Base-by-base conservation (phyloP, 2,329 filamentous ascomycete genomes). In the Ceratocystis colombiana region DNA sequence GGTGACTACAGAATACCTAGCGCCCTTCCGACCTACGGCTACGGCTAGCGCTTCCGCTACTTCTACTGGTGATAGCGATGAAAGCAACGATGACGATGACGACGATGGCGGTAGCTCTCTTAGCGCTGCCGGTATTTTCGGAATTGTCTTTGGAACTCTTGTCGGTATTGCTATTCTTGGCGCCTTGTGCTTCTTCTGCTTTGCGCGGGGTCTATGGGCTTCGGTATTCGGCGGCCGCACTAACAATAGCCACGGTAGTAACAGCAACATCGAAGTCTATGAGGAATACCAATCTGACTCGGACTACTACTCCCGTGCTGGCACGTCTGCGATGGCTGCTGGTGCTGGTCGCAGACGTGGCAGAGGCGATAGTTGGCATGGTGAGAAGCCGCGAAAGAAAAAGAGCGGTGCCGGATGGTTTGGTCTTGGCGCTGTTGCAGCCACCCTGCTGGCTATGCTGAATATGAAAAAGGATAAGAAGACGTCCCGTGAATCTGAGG, bases 81-180 rank as follows among this genome's bases (percentile, higher is more conserved):
- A 75, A 71, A 80, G 77, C 71, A 77, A 75, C 30, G 74, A 73
- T 6, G 74, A 74, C 57, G 76, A 75, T 71, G 77, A 72, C 12
- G 64, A 64, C 10, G 64, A 41, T 50, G 71, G 69, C 46, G 75
- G 76, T 33, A 76, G 76, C 66, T 74, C 76, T 55, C 80, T 92
- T 65, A 88, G 85, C 71, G 82, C 80, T 55, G 88, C 88, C 64
- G 88, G 87, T 68, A 92, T 92, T 71, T 88, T 89, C 17, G 88
- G 88, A 68, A 92, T 92, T 71, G 88, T 92, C 70, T 86, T 92
- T 66, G 88, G 88, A 69, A 82, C 84, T 10, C 79, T 92, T 62
- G 81, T 82, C 15, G 88, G 87, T 69, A 79, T 90, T 45, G 75
- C 81, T 50, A 78, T 92, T 1, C 81, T 92, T 25, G 77, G 87